Conservation (phyloP, 306 rosid species). For the Trifolium pratense region DNA sequence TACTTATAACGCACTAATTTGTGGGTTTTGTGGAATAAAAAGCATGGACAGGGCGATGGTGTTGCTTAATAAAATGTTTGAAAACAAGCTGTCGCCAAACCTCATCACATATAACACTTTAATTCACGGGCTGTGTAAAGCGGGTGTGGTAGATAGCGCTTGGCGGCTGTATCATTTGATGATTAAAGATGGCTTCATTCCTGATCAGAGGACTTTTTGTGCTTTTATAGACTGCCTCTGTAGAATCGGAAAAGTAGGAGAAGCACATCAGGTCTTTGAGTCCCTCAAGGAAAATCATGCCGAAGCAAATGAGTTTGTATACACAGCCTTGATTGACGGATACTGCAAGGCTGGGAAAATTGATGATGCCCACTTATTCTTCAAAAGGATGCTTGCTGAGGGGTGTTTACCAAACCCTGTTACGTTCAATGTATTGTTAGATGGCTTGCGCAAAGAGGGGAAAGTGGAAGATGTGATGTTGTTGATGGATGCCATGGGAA, state of each 20-base stretch:
- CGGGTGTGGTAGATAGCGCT: constrained; percentile 70
- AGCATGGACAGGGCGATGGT: constrained; percentile 84
- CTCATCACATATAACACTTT: constrained; percentile 69
- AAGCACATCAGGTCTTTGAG: constrained; percentile 66
- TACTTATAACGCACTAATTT: constrained; percentile 74
- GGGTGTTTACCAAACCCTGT: constrained; percentile 65
- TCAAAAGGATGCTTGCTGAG: constrained; percentile 70
- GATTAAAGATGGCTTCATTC: constrained; percentile 67
- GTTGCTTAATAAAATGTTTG: constrained; percentile 64
- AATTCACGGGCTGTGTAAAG: constrained; percentile 74
- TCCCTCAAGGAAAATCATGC: constrained; percentile 63
- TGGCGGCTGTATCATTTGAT: constrained; percentile 68
- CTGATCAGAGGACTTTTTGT: constrained; percentile 69
- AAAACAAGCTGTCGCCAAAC: constrained; percentile 60
- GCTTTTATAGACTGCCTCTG: constrained; percentile 63
- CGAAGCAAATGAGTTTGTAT: constrained; percentile 59
- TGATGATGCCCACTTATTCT: constrained; percentile 56
- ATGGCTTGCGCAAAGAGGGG: constrained; percentile 74
- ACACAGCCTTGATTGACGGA: constrained; percentile 77
- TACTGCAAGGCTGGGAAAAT: constrained; percentile 70
- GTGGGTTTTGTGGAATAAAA: constrained; percentile 66
- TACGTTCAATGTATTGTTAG: constrained; percentile 70
- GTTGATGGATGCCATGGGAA: constrained; percentile 61
- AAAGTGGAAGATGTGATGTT: constrained; percentile 58
- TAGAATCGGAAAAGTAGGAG: constrained; percentile 61